These are phyloP conservation scores for Rhypophila decipiens DNA, from an alignment of 495 filamentous ascomycete genomes.

Conservation along the genomic window DNA sequence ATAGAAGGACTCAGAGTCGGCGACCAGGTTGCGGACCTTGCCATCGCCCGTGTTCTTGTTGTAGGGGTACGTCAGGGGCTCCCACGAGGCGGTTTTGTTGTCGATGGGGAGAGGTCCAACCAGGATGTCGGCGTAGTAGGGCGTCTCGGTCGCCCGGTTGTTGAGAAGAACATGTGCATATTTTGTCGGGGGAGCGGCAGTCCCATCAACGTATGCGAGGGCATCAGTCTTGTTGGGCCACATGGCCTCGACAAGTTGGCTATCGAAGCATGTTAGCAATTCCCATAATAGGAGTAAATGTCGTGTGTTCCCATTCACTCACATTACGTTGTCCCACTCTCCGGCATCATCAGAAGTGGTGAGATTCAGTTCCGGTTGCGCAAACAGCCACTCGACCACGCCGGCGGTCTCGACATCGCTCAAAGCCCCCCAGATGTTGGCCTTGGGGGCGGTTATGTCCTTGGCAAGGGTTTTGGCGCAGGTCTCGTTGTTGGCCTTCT, in stretches of 20 bases:
- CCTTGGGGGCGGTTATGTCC: conserved; percentile 23
- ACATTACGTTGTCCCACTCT: conserved; percentile 29
- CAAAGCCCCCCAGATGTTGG: conserved; percentile 30
- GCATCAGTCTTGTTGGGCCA: conserved; percentile 49
- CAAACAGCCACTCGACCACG: conserved; percentile 30
- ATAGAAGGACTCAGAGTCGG: conserved; percentile 21
- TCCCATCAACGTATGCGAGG: conserved; percentile 36
- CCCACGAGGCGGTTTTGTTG: conserved; percentile 27
- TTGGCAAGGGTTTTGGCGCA: conserved; percentile 16
- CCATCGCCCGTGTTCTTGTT: conserved; percentile 32
- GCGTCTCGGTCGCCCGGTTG: conserved; percentile 31
- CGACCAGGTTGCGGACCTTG: conserved; percentile 35
- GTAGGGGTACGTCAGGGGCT: conserved; percentile 36
- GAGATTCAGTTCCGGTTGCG: conserved; percentile 28
- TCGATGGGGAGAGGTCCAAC: conserved; percentile 44
- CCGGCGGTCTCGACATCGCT: conserved; percentile 23
- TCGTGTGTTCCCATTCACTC: background rate
- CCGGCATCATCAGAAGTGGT: conserved; percentile 24
- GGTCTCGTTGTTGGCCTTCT: conserved; percentile 2
- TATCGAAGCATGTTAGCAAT: conserved; percentile 5
- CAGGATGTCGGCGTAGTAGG: conserved; percentile 39
- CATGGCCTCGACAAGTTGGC: conserved; percentile 39
- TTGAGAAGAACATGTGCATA: conserved; percentile 43
- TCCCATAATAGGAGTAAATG: background rate
- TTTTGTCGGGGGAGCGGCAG: conserved; percentile 28